Percentiles rank a stretch among this genome's conserved stretches.
Evolutionary conservation across 139 green algal species (phyloP).

Genomic region (Coccomyxa sp.): DNA sequence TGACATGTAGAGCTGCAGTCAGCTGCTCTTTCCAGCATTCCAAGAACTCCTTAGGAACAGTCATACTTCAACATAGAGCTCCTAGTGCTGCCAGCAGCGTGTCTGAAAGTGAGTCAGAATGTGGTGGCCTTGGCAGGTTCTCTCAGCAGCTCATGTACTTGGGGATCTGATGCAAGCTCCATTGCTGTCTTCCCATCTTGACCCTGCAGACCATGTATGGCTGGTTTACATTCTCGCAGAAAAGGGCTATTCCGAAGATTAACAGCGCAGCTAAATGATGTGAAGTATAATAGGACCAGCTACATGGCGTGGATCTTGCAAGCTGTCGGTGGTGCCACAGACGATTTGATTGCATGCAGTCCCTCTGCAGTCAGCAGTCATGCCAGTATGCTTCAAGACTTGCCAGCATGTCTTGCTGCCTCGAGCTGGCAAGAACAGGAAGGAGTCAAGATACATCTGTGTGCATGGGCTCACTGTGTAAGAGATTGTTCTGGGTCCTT

Average conservation of each 20-base stretch:
- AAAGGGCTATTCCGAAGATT: too few species aligned
- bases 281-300: background rate
- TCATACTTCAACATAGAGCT: background rate
- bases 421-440: background rate
- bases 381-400: too few species aligned
- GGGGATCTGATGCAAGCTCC: conserved; percentile 66
- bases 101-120: background rate
- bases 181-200: conserved; percentile 61
- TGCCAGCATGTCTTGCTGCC: too few species aligned
- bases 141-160: conserved; percentile 54
- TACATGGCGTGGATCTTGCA: background rate
- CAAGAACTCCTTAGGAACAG: background rate
- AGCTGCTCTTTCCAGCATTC: background rate
- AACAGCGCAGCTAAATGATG: too few species aligned
- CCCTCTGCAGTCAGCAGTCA: background rate
- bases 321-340: background rate
- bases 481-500: background rate
- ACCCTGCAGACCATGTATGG: conserved; percentile 30
- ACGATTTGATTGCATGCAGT: background rate
- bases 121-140: conserved; percentile 8
- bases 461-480: background rate
- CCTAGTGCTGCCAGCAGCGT: background rate
- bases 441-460: background rate
- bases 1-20: background rate
- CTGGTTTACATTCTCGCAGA: too few species aligned